Evolutionary conservation across 2,329 filamentous ascomycete genomes (phyloP).

Genomic region (Hymenoscyphus occultus): DNA sequence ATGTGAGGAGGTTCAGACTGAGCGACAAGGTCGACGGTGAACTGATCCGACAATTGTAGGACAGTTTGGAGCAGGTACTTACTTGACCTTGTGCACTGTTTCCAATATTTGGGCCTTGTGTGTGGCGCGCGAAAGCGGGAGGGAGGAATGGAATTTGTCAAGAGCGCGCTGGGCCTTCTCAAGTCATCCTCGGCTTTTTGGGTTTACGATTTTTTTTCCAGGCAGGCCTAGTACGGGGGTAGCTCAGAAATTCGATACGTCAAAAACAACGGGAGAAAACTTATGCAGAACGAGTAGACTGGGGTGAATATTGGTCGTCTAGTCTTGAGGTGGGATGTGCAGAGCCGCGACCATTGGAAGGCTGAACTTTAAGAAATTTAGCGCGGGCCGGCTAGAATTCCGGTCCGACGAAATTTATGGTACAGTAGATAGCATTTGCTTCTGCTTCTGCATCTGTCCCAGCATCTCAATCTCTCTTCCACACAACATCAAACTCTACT

Average conservation of each 20-base stretch:
- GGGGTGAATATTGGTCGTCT: not conserved
- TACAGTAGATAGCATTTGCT: not conserved
- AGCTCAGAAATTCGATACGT: not conserved
- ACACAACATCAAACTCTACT: constrained; percentile 4
- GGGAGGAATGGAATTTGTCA: constrained; percentile 23
- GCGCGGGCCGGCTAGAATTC: constrained; percentile 21
- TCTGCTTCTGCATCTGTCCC: not conserved
- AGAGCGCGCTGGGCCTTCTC: constrained; percentile 27
- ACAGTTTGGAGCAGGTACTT: constrained; percentile 8
- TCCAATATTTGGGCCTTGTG: constrained; percentile 34
- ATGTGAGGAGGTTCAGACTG: not conserved
- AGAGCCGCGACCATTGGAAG: constrained; percentile 14
- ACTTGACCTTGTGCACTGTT: constrained; percentile 20
- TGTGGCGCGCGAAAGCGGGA: constrained; percentile 34
- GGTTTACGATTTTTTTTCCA: not conserved
- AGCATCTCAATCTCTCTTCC: not conserved
- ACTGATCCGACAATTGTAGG: not conserved
- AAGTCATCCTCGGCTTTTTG: constrained; percentile 32
- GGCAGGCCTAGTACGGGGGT: not conserved
- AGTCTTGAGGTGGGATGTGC: constrained; percentile 21
- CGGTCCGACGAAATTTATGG: constrained; percentile 26
- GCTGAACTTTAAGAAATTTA: constrained; percentile 17
- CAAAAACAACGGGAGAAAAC: not conserved
- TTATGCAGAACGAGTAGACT: not conserved
- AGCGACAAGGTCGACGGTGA: constrained; percentile 7